phyloP scores from a whole-genome alignment of 495 filamentous ascomycete genomes.

The Neurospora sp. region DNA sequence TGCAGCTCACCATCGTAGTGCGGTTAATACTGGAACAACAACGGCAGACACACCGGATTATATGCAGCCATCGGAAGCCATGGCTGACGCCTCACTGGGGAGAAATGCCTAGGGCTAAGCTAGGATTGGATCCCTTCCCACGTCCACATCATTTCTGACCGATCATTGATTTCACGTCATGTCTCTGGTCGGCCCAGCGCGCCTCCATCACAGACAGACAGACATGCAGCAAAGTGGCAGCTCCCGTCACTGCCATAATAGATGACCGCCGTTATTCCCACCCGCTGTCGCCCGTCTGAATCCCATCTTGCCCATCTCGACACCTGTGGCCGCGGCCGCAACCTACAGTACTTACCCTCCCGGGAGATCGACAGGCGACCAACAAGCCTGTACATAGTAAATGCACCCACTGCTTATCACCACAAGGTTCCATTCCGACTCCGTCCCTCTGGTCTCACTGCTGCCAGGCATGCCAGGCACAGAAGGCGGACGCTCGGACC shows the following conservation, averaged over 20 bases:
- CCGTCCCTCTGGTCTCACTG: neutral
- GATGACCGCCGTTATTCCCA: neutral
- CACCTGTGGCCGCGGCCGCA: neutral
- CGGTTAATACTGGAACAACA: neutral
- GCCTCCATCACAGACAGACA: neutral
- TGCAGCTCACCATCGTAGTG: neutral
- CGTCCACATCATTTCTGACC: neutral
- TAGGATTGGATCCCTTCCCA: neutral
- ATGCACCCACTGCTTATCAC: neutral
- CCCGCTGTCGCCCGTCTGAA: neutral
- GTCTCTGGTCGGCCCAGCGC: neutral
- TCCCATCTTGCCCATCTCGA: neutral
- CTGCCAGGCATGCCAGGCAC: too few relatives aligned
- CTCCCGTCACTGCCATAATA: neutral
- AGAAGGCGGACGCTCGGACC: neutral
- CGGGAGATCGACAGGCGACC: neutral
- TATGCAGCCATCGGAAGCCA: neutral
- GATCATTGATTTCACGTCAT: neutral
- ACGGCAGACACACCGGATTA: neutral
- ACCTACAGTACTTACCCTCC: neutral
- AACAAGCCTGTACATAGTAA: neutral
- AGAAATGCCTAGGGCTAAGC: neutral
- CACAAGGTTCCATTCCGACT: neutral
- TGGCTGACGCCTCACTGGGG: neutral
- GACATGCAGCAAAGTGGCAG: neutral